Conservation (phyloP, 2,329 filamentous ascomycete genomes). For the Calonectria fujianensis region DNA sequence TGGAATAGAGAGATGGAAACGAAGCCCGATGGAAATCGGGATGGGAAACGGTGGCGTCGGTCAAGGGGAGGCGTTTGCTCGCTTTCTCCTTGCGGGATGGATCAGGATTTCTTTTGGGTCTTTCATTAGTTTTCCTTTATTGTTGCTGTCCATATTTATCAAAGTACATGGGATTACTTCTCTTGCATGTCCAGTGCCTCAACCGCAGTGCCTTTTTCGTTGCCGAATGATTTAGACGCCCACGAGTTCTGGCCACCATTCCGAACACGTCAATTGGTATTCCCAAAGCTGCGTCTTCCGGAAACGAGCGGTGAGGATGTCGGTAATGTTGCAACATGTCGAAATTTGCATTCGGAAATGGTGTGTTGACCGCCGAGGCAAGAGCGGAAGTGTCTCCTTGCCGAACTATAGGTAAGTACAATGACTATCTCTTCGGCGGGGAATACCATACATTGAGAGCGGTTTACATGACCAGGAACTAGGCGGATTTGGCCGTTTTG, state of each 20-base stretch:
- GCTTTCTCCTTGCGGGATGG: constrained; percentile 6
- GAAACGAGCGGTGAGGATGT: background rate
- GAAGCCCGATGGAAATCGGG: constrained; percentile 2
- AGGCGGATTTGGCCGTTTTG: background rate
- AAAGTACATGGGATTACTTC: constrained; percentile 24
- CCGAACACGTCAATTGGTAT: background rate
- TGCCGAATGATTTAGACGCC: background rate
- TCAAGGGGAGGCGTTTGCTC: background rate
- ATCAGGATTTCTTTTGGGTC: background rate
- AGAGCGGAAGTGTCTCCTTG: too few species aligned
- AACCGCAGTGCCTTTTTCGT: background rate
- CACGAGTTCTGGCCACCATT: background rate
- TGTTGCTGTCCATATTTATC: constrained; percentile 17
- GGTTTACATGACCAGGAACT: background rate
- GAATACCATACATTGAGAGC: background rate
- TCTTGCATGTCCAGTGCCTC: too few species aligned
- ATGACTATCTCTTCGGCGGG: too few species aligned
- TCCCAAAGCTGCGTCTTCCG: background rate
- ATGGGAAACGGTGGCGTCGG: constrained; percentile 2
- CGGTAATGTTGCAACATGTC: background rate
- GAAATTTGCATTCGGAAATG: background rate
- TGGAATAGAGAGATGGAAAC: background rate
- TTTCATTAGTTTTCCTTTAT: constrained; percentile 23
- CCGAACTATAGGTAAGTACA: too few species aligned
- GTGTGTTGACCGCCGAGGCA: too few species aligned